Evolutionary conservation across 1,139 yeast species (phyloP), one percentile per base, ranked within the genome.

Genomic region (Citeromyces hawaiiensis): DNA sequence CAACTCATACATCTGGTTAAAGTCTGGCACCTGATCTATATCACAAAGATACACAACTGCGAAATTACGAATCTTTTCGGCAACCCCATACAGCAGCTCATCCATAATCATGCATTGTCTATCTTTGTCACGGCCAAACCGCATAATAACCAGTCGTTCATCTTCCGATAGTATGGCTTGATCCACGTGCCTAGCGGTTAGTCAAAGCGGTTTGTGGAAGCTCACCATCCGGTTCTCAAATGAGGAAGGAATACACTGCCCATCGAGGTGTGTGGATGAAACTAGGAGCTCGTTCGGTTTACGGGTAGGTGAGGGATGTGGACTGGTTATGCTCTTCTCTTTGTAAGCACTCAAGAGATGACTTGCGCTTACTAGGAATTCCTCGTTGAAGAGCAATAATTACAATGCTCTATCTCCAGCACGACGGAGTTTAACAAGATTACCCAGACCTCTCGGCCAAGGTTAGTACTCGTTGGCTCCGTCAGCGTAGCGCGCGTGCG

Each of bases 181-280:
- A 60, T 93, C 99, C 21, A 91, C 98, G 55, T 91, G 98, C 95
- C 78, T 71, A 33, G 23, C 13, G 14, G 29, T 25, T 13, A 36
- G 33, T 27, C 6, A 4, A 15, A 14, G 18, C 13, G 7, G 13
- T 4, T 10, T 32, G 14, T 35, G 13, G 3, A 5, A 9, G 18
- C 33, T 35, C 10, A 52, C 68, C 87, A 79, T n/a, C 96, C 98
- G 0, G 94, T 74, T 27, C 71, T 76, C 46, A 91, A 64, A 57
- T 88, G 95, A 9, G 96, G 95, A 40, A 88, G 66, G 52, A 88
- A 83, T 5, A 85, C 81, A 45, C 93, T 81, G 9, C 94, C 93
- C 95, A 85, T 85, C 38, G 21, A 5, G 21, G 21, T 19, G 21
- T 19, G 21, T 19, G 21, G 21, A 19, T 19, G 21, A 5, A 19